Evolutionary conservation across 2,329 filamentous ascomycete genomes (phyloP), one percentile per base, ranked within the genome.

Genomic region (Aspergillus jensenii): DNA sequence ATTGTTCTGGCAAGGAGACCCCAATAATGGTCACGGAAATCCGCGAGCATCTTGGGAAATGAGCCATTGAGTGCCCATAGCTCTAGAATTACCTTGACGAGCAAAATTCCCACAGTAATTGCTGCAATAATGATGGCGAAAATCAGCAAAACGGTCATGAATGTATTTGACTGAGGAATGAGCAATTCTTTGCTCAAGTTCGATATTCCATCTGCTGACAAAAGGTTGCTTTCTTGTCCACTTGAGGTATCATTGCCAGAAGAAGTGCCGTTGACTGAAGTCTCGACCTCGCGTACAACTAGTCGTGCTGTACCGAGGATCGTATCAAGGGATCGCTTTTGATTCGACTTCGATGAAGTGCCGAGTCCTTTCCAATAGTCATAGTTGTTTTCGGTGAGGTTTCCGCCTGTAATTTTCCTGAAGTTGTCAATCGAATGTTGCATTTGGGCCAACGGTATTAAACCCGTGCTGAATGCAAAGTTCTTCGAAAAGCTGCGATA

Each of bases 1-100:
- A 98, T 90, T 15, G 92, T 89, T 60, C 93, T 90, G 46, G 89
- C 90, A 72, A 99, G 88, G 55, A 92, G 87, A 65, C 90, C 90
- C 95, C 95, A 98, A 81, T 98, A 98, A 74, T 96, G 90, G 78
- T 96, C 90, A 64, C 95, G 90, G 84, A 98, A 98, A 46, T 89
- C 88, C 15, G 86, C 80, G 57, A 98, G 83, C 37, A 84, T 83
- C 70, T 91, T 82, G 12, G 95, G 93, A 71, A 98, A 96, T 59
- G 81, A 90, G 63, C 90, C 92, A 65, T 90, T 93, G n/a, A 97
- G 80, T 15, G 92, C 89, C 91, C 93, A 97, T 40, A 86, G 81
- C 76, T 98, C 95, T 51, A 99, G 84, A 52, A 97, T 86, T 58
- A 96, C 87, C 80, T 98, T 99, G 76, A 96, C 84, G 5, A 98